Base-by-base conservation (phyloP, 331 rosid species). In the Acacia concinna region DNA sequence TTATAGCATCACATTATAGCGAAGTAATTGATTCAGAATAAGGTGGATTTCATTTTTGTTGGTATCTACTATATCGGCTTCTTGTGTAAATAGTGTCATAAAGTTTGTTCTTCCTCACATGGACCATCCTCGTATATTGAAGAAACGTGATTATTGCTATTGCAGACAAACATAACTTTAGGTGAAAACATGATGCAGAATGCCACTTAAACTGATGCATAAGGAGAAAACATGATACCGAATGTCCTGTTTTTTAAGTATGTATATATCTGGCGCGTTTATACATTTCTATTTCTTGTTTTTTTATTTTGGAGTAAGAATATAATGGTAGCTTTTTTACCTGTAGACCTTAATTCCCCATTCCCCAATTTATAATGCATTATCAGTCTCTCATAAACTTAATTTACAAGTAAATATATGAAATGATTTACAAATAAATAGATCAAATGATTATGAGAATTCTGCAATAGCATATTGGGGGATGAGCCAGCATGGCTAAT, bases 31-130 rank as follows among this genome's bases (percentile, higher is more conserved):
- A 32, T 44, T 71, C 62, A 52, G 37, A 65, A 77, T 78, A 78
- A 66, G 13, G n/a, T 65, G 63, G 47, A 25, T 73, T 73, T 75
- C 68, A n/a, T 14, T 67, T 18, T 49, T 49, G 78, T 46, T 72
- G 66, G 14, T 56, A 38, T 57, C 9, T 78, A 67, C 9, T 78
- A 67, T 67, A n/a, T 67, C 66, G 35, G 75, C 75, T 40, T 69
- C 40, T 41, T 82, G 67, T 82, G 72, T 82, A 66, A 78, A 65
- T 77, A n/a, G 27, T 40, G 27, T 72, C 68, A n/a, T n/a, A 15
- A 63, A 67, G 8, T 51, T 64, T 81, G 74, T 30, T 76, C 56
- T 69, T 63, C 23, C 27, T 49, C 37, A 23, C 35, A 13, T 68
- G 56, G n/a, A 41, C 14, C 9, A 68, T 47, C 8, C 11, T 68